These are phyloP conservation scores for Ciborinia camelliae DNA, from an alignment of 2,329 filamentous ascomycete genomes.

Conservation along the genomic window DNA sequence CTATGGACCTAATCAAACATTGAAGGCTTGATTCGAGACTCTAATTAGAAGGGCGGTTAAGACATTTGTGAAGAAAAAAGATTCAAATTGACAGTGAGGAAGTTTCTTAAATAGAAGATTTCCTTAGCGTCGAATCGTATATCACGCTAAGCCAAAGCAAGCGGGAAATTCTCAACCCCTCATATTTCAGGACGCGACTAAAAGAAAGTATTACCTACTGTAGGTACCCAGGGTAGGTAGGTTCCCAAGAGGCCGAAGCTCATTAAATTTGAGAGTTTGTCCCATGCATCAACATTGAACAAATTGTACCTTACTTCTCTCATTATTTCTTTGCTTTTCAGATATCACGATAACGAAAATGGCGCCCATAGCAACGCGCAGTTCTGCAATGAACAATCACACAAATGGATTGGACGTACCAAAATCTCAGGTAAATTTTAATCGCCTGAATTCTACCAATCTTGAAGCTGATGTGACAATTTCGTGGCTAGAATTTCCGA, in stretches of 20 bases:
- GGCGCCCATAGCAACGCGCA: constrained; percentile 36
- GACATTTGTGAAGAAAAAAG: constrained; percentile 58
- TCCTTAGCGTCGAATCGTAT: not conserved
- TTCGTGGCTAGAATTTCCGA: constrained; percentile 29
- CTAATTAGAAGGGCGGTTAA: constrained; percentile 85
- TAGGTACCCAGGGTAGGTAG: no score
- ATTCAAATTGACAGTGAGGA: constrained; percentile 1
- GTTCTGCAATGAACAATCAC: constrained; percentile 25
- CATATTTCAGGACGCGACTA: constrained; percentile 9
- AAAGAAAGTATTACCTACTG: no score
- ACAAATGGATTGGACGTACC: constrained; percentile 23
- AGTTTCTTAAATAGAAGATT: constrained; percentile 20
- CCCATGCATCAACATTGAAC: constrained; percentile 10
- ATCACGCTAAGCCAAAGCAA: constrained; percentile 7
- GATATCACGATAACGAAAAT: constrained; percentile 23
- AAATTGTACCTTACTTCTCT: not conserved
- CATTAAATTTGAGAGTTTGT: constrained; percentile 1
- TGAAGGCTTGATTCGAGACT: constrained; percentile 97
- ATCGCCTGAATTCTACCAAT: not conserved
- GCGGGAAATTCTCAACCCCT: not conserved
- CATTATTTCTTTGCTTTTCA: not conserved
- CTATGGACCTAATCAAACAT: constrained; percentile 85
- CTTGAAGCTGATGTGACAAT: constrained; percentile 24
- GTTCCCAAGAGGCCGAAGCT: constrained; percentile 1
- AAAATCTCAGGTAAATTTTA: constrained; percentile 25